Evolutionary conservation across 2,329 filamentous ascomycete genomes (phyloP).

Genomic region (Scedosporium apiospermum): DNA sequence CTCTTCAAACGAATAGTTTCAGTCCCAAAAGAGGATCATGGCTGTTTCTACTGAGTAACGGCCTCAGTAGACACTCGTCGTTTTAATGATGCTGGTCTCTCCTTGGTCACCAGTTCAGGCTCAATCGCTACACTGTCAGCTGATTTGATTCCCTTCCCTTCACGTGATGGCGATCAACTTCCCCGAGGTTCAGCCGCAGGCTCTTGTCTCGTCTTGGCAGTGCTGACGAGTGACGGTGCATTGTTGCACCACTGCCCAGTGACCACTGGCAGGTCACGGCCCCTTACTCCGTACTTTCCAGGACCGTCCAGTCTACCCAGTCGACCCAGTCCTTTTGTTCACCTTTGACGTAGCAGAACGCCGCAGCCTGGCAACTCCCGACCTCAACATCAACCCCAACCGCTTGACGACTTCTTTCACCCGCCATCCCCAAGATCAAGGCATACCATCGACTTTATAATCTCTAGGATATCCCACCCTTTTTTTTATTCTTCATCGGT

Average conservation of each 20-base stretch:
- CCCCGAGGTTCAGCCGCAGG: constrained; percentile 5
- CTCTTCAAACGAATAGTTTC: no score
- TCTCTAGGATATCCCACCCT: background rate
- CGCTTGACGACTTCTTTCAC: background rate
- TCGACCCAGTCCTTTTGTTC: background rate
- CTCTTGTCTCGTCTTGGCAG: constrained; percentile 6
- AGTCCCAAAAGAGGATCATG: no score
- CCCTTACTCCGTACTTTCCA: background rate
- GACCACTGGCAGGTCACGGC: background rate
- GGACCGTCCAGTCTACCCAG: background rate
- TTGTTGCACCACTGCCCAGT: background rate
- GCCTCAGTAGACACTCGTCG: no score
- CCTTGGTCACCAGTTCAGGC: background rate
- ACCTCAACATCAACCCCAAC: background rate
- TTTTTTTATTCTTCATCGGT: background rate
- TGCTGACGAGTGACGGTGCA: constrained; percentile 5
- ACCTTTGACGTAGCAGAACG: background rate
- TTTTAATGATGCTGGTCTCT: background rate
- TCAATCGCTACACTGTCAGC: background rate
- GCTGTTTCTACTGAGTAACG: no score
- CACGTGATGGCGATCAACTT: background rate
- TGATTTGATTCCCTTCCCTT: background rate
- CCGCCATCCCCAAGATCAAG: background rate
- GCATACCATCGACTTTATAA: background rate
- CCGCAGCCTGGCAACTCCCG: constrained; percentile 2